Conservation (phyloP, 208 protist species). For the Lotmaria passim region DNA sequence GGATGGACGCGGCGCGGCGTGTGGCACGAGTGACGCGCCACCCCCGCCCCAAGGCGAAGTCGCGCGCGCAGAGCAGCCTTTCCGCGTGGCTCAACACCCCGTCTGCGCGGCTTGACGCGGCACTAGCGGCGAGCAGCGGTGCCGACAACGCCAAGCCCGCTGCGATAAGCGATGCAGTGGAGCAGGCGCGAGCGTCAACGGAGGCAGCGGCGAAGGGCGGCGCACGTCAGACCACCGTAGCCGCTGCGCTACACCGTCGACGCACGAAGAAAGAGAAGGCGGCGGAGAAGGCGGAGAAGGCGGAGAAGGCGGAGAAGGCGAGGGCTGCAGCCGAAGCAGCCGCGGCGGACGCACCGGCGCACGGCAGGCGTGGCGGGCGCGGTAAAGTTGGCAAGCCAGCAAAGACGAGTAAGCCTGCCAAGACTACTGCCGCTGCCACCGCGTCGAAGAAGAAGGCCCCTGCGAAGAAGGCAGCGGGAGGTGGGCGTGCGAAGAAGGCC, state of each 20-base stretch:
- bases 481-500: conserved; percentile 25
- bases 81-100: conserved; percentile 84
- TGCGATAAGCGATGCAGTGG: neutral
- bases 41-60: conserved; percentile 45
- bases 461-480: conserved; percentile 41
- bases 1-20: conserved; percentile 61
- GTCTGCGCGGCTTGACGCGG: conserved; percentile 31
- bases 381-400: conserved; percentile 18
- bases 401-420: conserved; percentile 29
- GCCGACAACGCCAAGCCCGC: neutral
- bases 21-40: conserved; percentile 60
- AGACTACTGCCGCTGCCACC: conserved; percentile 11
- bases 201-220: neutral
- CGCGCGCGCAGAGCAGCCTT: conserved; percentile 57
- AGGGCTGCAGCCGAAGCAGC: neutral
- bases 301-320: conserved; percentile 10
- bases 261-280: conserved; percentile 33
- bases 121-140: neutral
- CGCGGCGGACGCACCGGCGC: neutral
- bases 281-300: conserved; percentile 8
- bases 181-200: neutral
- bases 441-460: conserved; percentile 9
- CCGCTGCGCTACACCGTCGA: conserved; percentile 17
- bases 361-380: conserved; percentile 8
- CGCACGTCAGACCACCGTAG: conserved; percentile 34